phyloP scores from a whole-genome alignment of 2,329 filamentous ascomycete genomes.

The Juglanconis juglandina region DNA sequence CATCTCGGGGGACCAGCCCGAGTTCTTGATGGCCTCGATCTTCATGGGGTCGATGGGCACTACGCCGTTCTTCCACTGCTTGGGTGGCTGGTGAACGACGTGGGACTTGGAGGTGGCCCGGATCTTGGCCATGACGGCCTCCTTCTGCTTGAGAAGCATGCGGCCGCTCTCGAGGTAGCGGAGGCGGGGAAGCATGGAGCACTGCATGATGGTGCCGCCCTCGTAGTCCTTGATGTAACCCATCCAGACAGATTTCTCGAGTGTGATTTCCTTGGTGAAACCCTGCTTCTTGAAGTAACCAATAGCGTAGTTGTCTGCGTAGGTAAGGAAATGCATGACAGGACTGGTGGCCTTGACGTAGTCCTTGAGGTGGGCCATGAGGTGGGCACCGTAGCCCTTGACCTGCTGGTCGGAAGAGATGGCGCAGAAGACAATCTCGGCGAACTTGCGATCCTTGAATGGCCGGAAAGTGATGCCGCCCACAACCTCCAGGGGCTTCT shows the following conservation, averaged over 20 bases:
- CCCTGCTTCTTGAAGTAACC: slow-evolving; percentile 99
- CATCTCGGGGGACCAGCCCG: slow-evolving; percentile 97
- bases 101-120: slow-evolving; percentile 86
- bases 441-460: slow-evolving; percentile 87
- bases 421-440: slow-evolving; percentile 97
- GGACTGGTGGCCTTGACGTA: slow-evolving; percentile 96
- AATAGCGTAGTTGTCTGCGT: slow-evolving; percentile 98
- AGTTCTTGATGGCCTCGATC: slow-evolving; percentile 84
- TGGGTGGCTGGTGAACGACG: slow-evolving; percentile 78
- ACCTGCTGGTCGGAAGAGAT: slow-evolving; percentile 98
- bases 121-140: slow-evolving; percentile 91
- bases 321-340: slow-evolving; percentile 98
- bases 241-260: slow-evolving; percentile 92
- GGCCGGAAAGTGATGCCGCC: slow-evolving; percentile 95
- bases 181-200: slow-evolving; percentile 91
- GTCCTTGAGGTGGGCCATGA: slow-evolving; percentile 97
- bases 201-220: slow-evolving; percentile 98
- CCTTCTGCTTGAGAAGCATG: slow-evolving; percentile 97
- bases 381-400: slow-evolving; percentile 94
- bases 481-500: slow-evolving; percentile 92
- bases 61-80: slow-evolving; percentile 75
- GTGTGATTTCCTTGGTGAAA: slow-evolving; percentile 96
- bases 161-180: slow-evolving; percentile 89
- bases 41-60: slow-evolving; percentile 77
- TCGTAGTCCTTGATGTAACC: slow-evolving; percentile 99